Base-by-base conservation (phyloP, 1,139 yeast genomes). In the Candida sp. region DNA sequence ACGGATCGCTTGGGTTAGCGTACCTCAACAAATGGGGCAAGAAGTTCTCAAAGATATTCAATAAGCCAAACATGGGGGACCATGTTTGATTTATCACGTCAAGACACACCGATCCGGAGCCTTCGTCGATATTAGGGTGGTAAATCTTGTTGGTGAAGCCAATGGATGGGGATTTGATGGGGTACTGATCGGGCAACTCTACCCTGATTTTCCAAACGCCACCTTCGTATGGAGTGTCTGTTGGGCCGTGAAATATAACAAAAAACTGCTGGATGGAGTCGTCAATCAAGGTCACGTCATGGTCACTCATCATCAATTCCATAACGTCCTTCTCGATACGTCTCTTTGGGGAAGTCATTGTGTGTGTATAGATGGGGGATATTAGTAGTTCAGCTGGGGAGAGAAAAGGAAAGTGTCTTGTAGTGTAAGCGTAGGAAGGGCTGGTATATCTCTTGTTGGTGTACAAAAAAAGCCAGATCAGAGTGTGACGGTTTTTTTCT, bases 51-150 rank as follows among this genome's bases (percentile, higher is more conserved):
- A 94, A 92, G 38, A 94, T 90, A 67, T 94, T 94, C 59, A 88
- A 77, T 60, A 93, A 80, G 48, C 94, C 98, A 75, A 92, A 94
- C 93, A 94, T 90, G 2, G 99, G 99, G 42, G 96, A 89, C 99
- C 99, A 94, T 1, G 98, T 92, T 65, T 94, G 98, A 69, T 94
- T 94, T 59, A 94, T 93, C 34, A 94, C 99, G 66, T 94, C 99
- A 53, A 94, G 83, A 70, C 99, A 94, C 11, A 94, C 98, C 0
- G 96, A 86, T 0, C 99, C 99, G 3, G 96, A 88, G 30, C 85
- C 80, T 65, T 90, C 94, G 63, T 90, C 97, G 54, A 90, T 90
- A 65, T 94, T 94, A 5, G 99, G 99, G 66, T 94, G 99, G 69
- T 85, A 93, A 32, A 94, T 93, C 67, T 88, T 90, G 69, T 93